These are phyloP conservation scores for Fomitopsis palustris DNA, from an alignment of 1,284 basidiomycete species.

Conservation along the genomic window DNA sequence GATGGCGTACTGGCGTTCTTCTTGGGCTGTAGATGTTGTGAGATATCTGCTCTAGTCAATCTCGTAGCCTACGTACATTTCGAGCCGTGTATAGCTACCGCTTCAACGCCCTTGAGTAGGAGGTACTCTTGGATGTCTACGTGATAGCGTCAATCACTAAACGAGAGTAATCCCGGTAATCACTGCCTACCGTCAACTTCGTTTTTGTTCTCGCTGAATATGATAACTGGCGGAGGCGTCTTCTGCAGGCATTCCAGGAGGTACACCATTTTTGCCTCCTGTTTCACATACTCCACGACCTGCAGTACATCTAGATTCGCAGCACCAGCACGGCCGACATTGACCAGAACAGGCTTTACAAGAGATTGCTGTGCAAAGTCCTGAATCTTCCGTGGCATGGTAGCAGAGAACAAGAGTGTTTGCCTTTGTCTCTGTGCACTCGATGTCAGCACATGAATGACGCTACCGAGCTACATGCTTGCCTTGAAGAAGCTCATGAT, in stretches of 20 bases:
- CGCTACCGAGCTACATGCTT: conserved; percentile 13
- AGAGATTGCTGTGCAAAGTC: conserved; percentile 97
- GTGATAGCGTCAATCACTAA: not conserved
- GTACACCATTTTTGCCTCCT: conserved; percentile 99
- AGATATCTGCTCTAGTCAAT: conserved; percentile 6
- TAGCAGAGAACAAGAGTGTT: conserved; percentile 96
- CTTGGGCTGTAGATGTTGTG: conserved; percentile 65
- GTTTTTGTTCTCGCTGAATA: conserved; percentile 99
- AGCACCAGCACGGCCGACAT: conserved; percentile 97
- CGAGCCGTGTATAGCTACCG: conserved; percentile 97
- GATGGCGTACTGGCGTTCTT: conserved; percentile 98
- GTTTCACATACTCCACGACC: conserved; percentile 98
- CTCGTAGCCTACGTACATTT: conserved; percentile 69
- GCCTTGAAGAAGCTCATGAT: conserved; percentile 99
- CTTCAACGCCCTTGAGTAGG: conserved; percentile 94
- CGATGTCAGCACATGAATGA: conserved; percentile 12
- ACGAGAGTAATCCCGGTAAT: not conserved
- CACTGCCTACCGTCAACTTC: conserved; percentile 85
- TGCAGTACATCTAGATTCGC: conserved; percentile 97
- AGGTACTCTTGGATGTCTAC: conserved; percentile 98
- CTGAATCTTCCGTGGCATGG: conserved; percentile 98
- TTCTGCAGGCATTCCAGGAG: conserved; percentile 97
- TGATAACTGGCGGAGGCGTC: conserved; percentile 96
- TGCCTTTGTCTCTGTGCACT: conserved; percentile 82
- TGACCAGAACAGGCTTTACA: conserved; percentile 90